Evolutionary conservation across 2,329 filamentous ascomycete species (phyloP), one percentile per base, ranked within the genome.

Genomic region (Karstenula rhodostoma): DNA sequence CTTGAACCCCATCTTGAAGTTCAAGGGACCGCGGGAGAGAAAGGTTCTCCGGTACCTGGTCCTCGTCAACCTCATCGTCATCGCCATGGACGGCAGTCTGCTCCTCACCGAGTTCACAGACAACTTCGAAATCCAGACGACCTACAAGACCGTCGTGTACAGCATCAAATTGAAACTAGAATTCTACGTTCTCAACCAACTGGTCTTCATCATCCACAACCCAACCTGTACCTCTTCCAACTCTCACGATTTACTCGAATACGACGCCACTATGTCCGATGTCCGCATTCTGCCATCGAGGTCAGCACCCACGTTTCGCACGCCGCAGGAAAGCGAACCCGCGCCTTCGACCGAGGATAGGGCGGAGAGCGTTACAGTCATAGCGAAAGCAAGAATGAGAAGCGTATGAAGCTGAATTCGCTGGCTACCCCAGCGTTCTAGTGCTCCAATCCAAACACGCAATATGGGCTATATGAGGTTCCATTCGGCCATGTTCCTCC

Each of bases 151-250:
- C 13, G 74, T 78, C 37, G 72, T 77, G 10, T 80, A 80, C 64
- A 74, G 73, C 58, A 64, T 79, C 58, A 80, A 80, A 65, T 71
- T 84, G 29, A 82, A 84, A 63, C 76, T 85, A 19, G 85, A 86
- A 68, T 80, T 82, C 60, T 80, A 81, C 22, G 80, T 87, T 56
- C 71, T 87, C 19, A 78, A 84, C 6, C 44, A 40, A 15, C 17
- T 40, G 37, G 15, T 66, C 23, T 52, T 52, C 12, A 22, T 52
- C 32, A 35, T 52, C 35, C 49, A 52, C 29, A 23, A 52, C n/a
- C 49, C 49, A 22, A 17, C 29, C 2, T 52, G 49, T 52, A 22
- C 33, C 17, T 23, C n/a, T 12, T 52, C 49, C 32, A 52, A 52
- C 17, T 4, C 27, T 15, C n/a, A 33, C 27, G 29, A 25, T 13